Percentiles rank a stretch among this genome's conserved stretches.
phyloP scores from a whole-genome alignment of 164 flowering plant genomes.

The Euptelea pleiosperma region DNA sequence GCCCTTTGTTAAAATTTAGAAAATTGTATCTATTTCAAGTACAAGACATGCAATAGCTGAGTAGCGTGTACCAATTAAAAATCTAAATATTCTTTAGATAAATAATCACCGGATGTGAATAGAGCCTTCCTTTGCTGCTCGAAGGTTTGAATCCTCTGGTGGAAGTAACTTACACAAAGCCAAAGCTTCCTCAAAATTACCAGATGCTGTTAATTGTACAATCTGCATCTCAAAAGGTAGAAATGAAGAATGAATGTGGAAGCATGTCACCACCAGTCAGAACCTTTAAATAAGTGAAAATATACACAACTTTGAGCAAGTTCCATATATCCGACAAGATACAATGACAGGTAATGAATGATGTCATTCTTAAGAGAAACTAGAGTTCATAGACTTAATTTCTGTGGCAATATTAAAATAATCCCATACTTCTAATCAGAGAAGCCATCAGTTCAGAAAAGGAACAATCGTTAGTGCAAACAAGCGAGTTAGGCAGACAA shows the following conservation, averaged over 20 bases:
- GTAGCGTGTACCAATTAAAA: too few species aligned
- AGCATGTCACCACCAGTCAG: background rate
- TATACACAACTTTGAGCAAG: background rate
- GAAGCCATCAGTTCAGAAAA: too few species aligned
- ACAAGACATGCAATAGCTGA: too few species aligned
- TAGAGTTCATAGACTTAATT: too few species aligned
- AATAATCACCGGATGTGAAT: constrained; percentile 74
- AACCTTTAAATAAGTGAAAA: background rate
- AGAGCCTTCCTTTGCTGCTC: constrained; percentile 89
- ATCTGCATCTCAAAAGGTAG: constrained; percentile 50
- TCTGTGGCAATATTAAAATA: too few species aligned
- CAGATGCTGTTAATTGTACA: constrained; percentile 96
- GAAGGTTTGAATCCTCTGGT: constrained; percentile 89
- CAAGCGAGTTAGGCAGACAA: too few species aligned
- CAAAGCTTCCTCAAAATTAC: constrained; percentile 95
- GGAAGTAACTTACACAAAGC: constrained; percentile 94
- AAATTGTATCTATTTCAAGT: too few species aligned
- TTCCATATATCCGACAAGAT: background rate
- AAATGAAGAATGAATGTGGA: constrained; percentile 7
- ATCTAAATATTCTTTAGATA: background rate
- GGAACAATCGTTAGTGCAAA: too few species aligned
- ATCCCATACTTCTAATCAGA: too few species aligned
- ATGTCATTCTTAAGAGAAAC: background rate
- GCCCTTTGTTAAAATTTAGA: too few species aligned
- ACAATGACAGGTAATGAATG: background rate